These are phyloP conservation scores for Diaporthe amygdali DNA, from an alignment of 2,329 filamentous ascomycete genomes.

Conservation along the genomic window DNA sequence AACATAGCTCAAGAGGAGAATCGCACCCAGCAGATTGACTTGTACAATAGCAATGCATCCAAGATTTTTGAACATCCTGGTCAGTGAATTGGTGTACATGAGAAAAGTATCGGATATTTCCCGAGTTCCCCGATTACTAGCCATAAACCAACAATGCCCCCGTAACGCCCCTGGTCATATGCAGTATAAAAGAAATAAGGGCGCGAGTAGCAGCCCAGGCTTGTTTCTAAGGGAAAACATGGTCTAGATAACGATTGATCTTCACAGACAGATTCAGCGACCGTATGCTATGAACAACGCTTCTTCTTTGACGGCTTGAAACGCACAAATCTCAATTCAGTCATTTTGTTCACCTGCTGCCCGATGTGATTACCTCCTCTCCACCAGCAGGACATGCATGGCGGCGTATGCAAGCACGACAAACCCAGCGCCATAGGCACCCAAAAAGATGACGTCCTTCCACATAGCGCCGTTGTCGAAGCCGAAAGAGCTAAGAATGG, in stretches of 20 bases:
- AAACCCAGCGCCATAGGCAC: conserved; percentile 81
- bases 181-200: conserved; percentile 18
- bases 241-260: conserved; percentile 19
- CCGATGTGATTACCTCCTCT: conserved; percentile 68
- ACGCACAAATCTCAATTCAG: not conserved
- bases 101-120: conserved; percentile 19
- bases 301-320: not conserved
- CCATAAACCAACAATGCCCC: conserved; percentile 27
- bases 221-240: not conserved
- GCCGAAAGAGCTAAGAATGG: conserved; percentile 92
- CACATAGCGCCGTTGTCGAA: conserved; percentile 89
- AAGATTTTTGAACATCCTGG: not conserved
- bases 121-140: conserved; percentile 28
- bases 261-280: not conserved
- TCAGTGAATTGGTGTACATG: conserved; percentile 8
- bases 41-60: not conserved
- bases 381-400: conserved; percentile 92
- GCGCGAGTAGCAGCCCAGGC: not conserved
- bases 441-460: conserved; percentile 82
- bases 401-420: conserved; percentile 87
- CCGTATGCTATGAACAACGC: not conserved
- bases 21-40: not conserved
- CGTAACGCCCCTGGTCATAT: conserved; percentile 29
- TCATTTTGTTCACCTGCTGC: not conserved
- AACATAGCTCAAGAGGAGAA: not conserved